phyloP scores from a whole-genome alignment of 2,329 filamentous ascomycete genomes.

The Trichoderma pleuroti region DNA sequence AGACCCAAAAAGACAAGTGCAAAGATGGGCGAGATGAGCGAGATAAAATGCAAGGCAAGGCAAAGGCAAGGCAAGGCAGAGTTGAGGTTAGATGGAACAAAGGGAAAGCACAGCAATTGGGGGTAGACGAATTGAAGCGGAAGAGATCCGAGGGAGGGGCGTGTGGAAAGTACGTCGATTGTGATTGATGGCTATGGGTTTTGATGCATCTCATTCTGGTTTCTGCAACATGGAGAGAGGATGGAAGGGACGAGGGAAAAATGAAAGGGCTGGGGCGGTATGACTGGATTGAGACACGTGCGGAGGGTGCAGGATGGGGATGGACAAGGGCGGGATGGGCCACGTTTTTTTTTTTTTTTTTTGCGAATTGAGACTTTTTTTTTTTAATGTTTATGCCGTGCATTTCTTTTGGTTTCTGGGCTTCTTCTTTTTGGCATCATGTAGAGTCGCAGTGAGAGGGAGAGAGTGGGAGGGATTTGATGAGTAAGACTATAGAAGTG shows the following conservation, averaged over 20 bases:
- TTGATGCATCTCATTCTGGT: neutral
- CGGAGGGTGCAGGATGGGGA: neutral
- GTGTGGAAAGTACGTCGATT: neutral
- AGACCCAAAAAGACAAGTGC: neutral
- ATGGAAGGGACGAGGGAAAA: neutral
- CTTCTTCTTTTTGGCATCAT: neutral
- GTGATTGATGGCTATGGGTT: neutral
- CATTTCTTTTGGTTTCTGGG: neutral
- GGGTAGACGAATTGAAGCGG: neutral
- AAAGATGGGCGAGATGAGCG: neutral
- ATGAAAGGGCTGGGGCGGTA: neutral
- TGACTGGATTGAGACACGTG: slow-evolving; percentile 5
- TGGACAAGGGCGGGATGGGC: neutral
- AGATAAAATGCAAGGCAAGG: neutral
- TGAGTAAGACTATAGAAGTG: neutral
- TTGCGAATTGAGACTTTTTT: neutral
- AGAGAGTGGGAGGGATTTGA: neutral
- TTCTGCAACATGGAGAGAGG: neutral
- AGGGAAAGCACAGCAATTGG: neutral
- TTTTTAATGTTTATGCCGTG: neutral
- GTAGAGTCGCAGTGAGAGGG: neutral
- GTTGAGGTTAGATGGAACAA: neutral
- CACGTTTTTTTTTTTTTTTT: slow-evolving; percentile 6
- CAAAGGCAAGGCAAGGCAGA: neutral
- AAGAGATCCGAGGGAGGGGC: neutral